Evolutionary conservation across 805 yeast genomes (phyloP).

Genomic region (Kregervanrija fluxuum): DNA sequence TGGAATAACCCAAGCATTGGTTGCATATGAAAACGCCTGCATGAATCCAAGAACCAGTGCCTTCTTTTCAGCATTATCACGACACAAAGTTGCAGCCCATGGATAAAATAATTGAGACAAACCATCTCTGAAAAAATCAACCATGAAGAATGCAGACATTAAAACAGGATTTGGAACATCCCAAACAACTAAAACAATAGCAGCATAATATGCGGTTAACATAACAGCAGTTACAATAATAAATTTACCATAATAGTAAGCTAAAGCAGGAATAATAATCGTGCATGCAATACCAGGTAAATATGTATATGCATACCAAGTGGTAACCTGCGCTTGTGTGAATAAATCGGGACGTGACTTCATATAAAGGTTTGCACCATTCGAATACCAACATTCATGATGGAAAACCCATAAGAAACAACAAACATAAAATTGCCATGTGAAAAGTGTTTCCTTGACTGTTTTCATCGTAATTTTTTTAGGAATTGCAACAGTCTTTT

Average conservation of each 20-base stretch:
- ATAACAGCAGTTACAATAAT: constrained; percentile 5
- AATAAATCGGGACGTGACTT: constrained; percentile 10
- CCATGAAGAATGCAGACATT: constrained; percentile 39
- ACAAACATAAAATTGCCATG: constrained; percentile 32
- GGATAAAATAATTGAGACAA: constrained; percentile 14
- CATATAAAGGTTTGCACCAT: constrained; percentile 22
- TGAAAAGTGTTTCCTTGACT: constrained; percentile 35
- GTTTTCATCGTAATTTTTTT: constrained; percentile 36
- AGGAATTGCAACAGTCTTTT: constrained; percentile 24
- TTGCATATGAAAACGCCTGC: constrained; percentile 13
- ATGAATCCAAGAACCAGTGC: constrained; percentile 14
- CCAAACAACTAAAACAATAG: constrained; percentile 12
- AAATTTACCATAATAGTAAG: constrained; percentile 30
- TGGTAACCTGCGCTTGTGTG: constrained; percentile 11
- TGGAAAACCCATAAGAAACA: constrained; percentile 18
- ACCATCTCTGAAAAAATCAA: constrained; percentile 9
- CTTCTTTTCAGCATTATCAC: constrained; percentile 17
- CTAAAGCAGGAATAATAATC: constrained; percentile 29
- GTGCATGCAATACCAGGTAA: constrained; percentile 14
- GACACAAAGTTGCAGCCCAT: constrained; percentile 17
- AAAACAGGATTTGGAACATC: constrained; percentile 6
- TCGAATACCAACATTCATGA: constrained; percentile 29
- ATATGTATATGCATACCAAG: constrained; percentile 13
- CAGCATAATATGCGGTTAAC: constrained; percentile 7
- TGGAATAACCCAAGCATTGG: constrained; percentile 18